A percentile compares a stretch with the other conserved stretches of the same genome.
Evolutionary conservation across 495 filamentous ascomycete species (phyloP).

Genomic region (Elasticomyces elasticus): DNA sequence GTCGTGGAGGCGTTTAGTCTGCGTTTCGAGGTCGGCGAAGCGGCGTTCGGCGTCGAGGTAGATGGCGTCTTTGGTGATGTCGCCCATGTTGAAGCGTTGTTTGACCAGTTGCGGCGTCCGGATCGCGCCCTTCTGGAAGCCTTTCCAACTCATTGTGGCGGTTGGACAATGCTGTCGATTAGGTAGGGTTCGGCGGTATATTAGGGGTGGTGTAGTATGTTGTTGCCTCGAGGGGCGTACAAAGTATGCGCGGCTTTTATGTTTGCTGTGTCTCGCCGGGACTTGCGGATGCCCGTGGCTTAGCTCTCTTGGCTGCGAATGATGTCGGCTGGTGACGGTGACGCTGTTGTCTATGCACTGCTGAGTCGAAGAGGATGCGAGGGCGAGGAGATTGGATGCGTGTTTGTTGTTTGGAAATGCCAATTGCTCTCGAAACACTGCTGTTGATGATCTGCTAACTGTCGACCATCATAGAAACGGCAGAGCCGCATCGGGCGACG

Average conservation of each 20-base stretch:
- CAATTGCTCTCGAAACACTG: no score
- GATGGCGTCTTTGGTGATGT: conserved; percentile 85
- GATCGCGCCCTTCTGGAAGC: conserved; percentile 78
- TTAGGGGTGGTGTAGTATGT: not conserved
- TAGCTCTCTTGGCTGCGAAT: not conserved
- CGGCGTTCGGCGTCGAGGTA: conserved; percentile 91
- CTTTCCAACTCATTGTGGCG: conserved; percentile 82
- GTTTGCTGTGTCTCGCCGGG: not conserved
- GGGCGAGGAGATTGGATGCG: no score
- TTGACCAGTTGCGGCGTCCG: conserved; percentile 88
- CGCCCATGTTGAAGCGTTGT: conserved; percentile 85
- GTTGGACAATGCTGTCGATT: not conserved
- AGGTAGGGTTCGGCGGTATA: not conserved
- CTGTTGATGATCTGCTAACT: no score
- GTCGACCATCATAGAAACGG: no score
- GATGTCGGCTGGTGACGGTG: no score
- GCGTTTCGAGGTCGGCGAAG: conserved; percentile 83
- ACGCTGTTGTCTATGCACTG: no score
- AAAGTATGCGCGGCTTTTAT: not conserved
- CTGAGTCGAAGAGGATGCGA: no score
- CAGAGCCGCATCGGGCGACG: no score
- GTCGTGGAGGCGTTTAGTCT: conserved; percentile 93
- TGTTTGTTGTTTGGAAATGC: no score
- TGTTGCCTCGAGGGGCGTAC: not conserved
- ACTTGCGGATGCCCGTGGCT: not conserved